These are phyloP conservation scores for Aspergillus terreus DNA, from an alignment of 2,329 filamentous ascomycete genomes.

Conservation along the genomic window DNA sequence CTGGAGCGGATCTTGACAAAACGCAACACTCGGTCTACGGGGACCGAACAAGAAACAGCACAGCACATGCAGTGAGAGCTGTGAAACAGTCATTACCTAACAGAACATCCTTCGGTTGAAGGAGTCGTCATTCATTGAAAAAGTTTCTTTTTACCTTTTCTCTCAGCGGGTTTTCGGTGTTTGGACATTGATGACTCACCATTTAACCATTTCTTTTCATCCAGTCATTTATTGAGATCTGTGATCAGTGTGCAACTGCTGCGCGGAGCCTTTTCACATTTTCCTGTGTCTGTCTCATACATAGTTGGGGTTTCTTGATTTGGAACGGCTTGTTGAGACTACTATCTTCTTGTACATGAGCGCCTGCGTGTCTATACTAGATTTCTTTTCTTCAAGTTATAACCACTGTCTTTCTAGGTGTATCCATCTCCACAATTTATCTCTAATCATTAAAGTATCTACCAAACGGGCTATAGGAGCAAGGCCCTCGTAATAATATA, in stretches of 20 bases:
- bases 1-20: conserved; percentile 70
- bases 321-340: too few species aligned
- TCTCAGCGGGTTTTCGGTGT: too few species aligned
- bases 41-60: conserved; percentile 8
- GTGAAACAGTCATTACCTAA: too few species aligned
- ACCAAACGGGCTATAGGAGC: too few species aligned
- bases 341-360: background rate
- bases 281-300: conserved; percentile 1
- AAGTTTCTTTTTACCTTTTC: too few species aligned
- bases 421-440: too few species aligned
- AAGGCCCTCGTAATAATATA: too few species aligned
- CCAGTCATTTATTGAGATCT: conserved; percentile 6
- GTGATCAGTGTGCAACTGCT: conserved; percentile 4
- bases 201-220: conserved; percentile 1
- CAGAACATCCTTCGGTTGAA: too few species aligned
- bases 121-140: background rate
- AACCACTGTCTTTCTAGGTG: too few species aligned
- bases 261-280: conserved; percentile 2
- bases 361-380: background rate
- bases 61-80: conserved; percentile 9
- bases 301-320: too few species aligned
- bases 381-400: too few species aligned
- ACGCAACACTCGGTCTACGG: conserved; percentile 29
- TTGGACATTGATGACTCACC: background rate
- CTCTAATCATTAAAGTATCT: too few species aligned